These are phyloP conservation scores for Tuber microsphaerosporum DNA, from an alignment of 495 filamentous ascomycete species.

Conservation along the genomic window DNA sequence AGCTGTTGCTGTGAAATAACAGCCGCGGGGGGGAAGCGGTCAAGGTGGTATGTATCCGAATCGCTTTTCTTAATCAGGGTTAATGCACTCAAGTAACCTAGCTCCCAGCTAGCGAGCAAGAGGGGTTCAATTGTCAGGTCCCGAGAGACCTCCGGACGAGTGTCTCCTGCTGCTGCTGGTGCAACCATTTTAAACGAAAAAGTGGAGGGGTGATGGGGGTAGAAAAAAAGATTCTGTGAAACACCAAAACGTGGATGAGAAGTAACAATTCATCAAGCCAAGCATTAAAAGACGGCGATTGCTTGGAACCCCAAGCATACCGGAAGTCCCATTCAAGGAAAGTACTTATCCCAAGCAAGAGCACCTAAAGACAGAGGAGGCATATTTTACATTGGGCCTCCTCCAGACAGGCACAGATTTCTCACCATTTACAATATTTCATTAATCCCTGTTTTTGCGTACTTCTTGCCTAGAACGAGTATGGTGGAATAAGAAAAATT, in stretches of 20 bases:
- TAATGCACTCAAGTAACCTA: neutral
- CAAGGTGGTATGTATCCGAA: neutral
- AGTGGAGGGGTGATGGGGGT: neutral
- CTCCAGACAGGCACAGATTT: neutral
- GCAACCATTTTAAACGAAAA: neutral
- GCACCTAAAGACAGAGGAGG: neutral
- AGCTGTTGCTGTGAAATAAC: too few species aligned
- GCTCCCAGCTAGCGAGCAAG: constrained; percentile 16
- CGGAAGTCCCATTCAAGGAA: neutral
- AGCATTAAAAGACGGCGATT: neutral
- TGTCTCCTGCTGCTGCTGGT: constrained; percentile 29
- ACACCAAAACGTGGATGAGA: neutral
- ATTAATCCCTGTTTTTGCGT: neutral
- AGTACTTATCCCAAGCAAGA: neutral
- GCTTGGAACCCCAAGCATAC: neutral
- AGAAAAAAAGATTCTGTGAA: neutral
- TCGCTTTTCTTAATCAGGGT: neutral
- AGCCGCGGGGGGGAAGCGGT: neutral
- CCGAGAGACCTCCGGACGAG: constrained; percentile 26
- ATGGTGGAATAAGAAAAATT: neutral
- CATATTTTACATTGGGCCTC: neutral
- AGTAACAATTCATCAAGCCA: neutral
- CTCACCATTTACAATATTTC: neutral
- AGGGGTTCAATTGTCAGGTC: constrained; percentile 37
- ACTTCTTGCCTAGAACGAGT: too few species aligned